phyloP scores from a whole-genome alignment of 345 rosid genomes.

The Rubroshorea leprosula region DNA sequence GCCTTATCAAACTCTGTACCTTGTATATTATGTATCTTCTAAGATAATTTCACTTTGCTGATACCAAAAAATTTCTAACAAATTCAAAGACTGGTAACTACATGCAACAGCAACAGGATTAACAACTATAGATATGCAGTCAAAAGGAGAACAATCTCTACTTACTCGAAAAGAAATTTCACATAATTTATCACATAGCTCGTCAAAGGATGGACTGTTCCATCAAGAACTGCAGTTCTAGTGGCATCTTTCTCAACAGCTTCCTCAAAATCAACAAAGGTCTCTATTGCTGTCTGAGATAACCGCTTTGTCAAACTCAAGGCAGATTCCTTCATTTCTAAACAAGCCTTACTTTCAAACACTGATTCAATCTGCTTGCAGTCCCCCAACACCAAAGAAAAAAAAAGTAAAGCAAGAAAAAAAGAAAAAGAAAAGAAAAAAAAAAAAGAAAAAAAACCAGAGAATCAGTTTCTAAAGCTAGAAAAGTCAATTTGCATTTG shows the following conservation, averaged over 20 bases:
- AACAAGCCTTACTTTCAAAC: slow-evolving; percentile 61
- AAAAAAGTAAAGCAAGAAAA: neutral
- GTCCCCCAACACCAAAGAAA: neutral
- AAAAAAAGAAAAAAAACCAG: neutral
- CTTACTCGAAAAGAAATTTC: slow-evolving; percentile 94
- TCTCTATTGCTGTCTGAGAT: slow-evolving; percentile 91
- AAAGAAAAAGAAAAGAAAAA: slow-evolving; percentile 1
- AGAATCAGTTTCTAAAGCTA: neutral
- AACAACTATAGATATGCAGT: neutral
- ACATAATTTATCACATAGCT: slow-evolving; percentile 97
- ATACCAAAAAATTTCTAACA: neutral
- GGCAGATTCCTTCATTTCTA: slow-evolving; percentile 78
- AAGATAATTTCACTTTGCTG: too few species aligned
- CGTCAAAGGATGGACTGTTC: slow-evolving; percentile 96
- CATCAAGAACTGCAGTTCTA: slow-evolving; percentile 91
- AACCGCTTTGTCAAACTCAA: slow-evolving; percentile 65
- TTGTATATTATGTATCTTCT: too few species aligned
- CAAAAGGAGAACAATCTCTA: slow-evolving; percentile 11
- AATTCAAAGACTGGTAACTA: neutral
- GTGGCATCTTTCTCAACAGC: slow-evolving; percentile 97
- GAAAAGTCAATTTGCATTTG: neutral
- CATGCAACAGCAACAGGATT: neutral
- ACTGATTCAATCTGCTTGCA: slow-evolving; percentile 48
- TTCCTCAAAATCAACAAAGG: slow-evolving; percentile 93
- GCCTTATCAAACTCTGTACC: too few species aligned